Evolutionary conservation across 306 rosid species (phyloP), one percentile per base, ranked within the genome.

Genomic region (Carpinus fangiana): DNA sequence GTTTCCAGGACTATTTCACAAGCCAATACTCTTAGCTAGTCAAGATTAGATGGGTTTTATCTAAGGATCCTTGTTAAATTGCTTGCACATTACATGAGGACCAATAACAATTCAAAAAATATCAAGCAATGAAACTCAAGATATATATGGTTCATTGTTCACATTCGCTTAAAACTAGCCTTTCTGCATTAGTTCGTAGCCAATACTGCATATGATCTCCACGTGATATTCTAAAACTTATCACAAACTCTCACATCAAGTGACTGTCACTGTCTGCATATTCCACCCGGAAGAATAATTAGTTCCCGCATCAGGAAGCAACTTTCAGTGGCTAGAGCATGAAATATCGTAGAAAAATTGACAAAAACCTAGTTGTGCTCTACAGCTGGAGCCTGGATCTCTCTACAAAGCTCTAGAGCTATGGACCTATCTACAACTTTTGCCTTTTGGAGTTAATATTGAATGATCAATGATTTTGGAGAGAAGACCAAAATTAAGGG

Each of bases 351-450:
- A 17, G 3, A 66, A 66, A 18, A 38, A 46, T 34, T 66, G 77
- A 65, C 20, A 31, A 31, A 48, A n/a, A 13, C 52, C 16, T 50
- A 6, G 4, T 31, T 18, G 41, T 23, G 13, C 65, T 41, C 8
- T 41, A 41, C 8, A 41, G 45, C 52, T 48, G 52, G 52, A 48
- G 14, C 52, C 52, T 11, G 52, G 52, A 48, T 14, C 52, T 48
- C 52, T 48, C 52, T 48, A 48, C 14, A 9, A 9, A 3, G 52
- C 53, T 28, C 50, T 48, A 62, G 11, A 64, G 61, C 72, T 28
- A 28, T 75, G 79, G 79, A 75, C 79, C 79, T 62, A 14, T 28
- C 43, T 75, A 28, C 41, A 61, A 4, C 9, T 61, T 12, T 28
- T 23, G n/a, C 1, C 9, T 61, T 12, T 28, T 23, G 43, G 21